Percentiles rank a stretch among this genome's conserved stretches.
Conservation (phyloP, 495 filamentous ascomycete genomes). For the Podospora appendiculata region DNA sequence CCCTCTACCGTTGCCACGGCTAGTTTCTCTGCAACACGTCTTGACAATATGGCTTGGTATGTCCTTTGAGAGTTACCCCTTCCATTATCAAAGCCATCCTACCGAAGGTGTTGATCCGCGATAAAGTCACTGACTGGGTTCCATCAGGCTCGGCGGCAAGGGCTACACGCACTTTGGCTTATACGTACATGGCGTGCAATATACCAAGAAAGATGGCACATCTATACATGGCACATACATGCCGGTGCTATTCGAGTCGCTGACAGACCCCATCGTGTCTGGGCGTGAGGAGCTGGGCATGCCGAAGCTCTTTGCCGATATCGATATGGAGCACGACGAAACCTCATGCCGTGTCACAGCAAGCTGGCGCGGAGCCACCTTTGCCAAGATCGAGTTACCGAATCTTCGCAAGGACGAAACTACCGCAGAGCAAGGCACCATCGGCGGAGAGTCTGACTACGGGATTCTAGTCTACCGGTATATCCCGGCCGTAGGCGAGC, state of each 20-base stretch:
- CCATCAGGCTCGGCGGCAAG: slow-evolving; percentile 35
- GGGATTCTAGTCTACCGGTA: slow-evolving; percentile 39
- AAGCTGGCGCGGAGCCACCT: slow-evolving; percentile 41
- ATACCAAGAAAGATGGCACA: slow-evolving; percentile 40
- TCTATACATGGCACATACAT: slow-evolving; percentile 43
- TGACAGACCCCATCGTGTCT: slow-evolving; percentile 45
- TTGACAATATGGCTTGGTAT: slow-evolving; percentile 42
- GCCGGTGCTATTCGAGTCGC: slow-evolving; percentile 45
- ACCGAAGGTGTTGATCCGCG: not conserved
- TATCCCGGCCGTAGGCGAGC: slow-evolving; percentile 37
- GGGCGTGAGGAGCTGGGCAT: slow-evolving; percentile 51
- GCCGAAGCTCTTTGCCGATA: slow-evolving; percentile 45
- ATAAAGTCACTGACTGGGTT: not conserved
- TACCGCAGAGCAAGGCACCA: slow-evolving; percentile 17
- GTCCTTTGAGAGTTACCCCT: not conserved
- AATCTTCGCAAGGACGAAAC: slow-evolving; percentile 29
- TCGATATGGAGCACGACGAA: slow-evolving; percentile 32
- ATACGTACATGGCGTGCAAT: slow-evolving; percentile 52
- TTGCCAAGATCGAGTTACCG: slow-evolving; percentile 34
- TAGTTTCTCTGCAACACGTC: slow-evolving; percentile 38
- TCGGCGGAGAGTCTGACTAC: slow-evolving; percentile 26
- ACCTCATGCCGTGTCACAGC: slow-evolving; percentile 31
- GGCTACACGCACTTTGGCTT: slow-evolving; percentile 50
- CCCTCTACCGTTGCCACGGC: slow-evolving; percentile 44
- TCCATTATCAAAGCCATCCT: not conserved